These are phyloP conservation scores for Gypsophila paniculata DNA, from an alignment of 179 eudicot genomes.

Conservation along the genomic window DNA sequence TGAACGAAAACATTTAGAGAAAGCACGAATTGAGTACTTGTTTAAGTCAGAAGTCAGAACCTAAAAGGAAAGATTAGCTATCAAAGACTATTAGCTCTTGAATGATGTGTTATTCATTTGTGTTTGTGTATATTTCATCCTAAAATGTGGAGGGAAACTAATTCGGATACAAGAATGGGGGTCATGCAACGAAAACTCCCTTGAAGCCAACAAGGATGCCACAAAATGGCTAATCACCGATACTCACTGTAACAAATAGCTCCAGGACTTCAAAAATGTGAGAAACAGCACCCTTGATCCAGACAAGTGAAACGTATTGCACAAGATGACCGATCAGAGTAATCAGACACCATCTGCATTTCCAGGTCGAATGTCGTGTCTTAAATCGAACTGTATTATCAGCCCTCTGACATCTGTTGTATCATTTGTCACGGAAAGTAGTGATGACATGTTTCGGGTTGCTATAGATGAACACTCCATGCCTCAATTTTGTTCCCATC, in stretches of 20 bases:
- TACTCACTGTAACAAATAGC: not conserved
- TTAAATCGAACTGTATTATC: not conserved
- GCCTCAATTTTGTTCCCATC: not conserved
- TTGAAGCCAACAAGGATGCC: constrained; percentile 1
- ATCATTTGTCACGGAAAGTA: not conserved
- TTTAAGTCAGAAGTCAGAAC: not conserved
- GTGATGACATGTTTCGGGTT: not conserved
- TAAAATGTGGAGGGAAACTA: not conserved
- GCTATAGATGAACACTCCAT: not conserved
- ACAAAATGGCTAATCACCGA: not conserved
- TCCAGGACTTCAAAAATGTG: not conserved
- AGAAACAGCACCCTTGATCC: not conserved
- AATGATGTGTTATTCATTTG: not conserved
- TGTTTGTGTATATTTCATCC: not conserved
- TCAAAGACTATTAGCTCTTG: not conserved
- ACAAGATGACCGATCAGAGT: not conserved
- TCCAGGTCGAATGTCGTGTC: not conserved
- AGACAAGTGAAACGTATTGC: not conserved
- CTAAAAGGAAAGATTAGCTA: not conserved
- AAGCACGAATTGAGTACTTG: not conserved
- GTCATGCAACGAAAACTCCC: not conserved
- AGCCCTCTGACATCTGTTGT: not conserved
- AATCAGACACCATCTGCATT: not conserved
- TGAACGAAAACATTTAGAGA: not conserved
- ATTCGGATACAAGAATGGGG: not conserved